Evolutionary conservation across 441 rosid genomes (phyloP), one percentile per base, ranked within the genome.

Genomic region (Erodium trifolium): DNA sequence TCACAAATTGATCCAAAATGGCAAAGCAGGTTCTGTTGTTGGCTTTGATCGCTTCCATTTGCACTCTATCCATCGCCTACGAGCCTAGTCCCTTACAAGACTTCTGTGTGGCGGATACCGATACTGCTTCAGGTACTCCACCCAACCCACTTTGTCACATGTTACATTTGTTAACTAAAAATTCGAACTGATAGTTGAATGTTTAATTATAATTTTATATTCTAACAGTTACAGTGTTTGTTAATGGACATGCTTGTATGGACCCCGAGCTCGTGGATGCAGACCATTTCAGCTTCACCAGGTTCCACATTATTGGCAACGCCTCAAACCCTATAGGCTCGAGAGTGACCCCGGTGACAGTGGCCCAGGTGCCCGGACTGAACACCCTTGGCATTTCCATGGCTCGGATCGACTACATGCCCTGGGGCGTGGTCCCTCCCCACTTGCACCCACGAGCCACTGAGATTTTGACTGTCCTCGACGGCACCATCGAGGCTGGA

Each of bases 1-100:
- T 47, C 53, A 47, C 53, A 47, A 1, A 47, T 11, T 12, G 10
- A 9, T 47, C 13, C 9, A 18, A 37, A 73, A 70, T 77, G 80
- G 72, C 70, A 23, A 29, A 49, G n/a, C 34, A 12, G 8, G n/a
- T 71, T 68, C 34, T 70, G 37, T 27, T 51, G 14, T 62, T 59
- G 5, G 10, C 5, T 23, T 10, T 71, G 23, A 35, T 79, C 5
- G 55, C 65, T n/a, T 1, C 45, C 0, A 14, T 13, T 11, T 65
- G 47, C 51, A 34, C 49, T 5, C 14, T 67, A 1, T 64, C 51
- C 9, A 35, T 67, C 14, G 76, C 76, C 0, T 53, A 35, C 13
- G 80, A 72, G 55, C 76, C 47, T 0, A 67, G 31, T 34, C 60
- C 78, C 8, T 67, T 74, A 23, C 80, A 74, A 53, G 80, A 77